phyloP scores from a whole-genome alignment of 306 rosid genomes.

The Canavalia ensiformis region DNA sequence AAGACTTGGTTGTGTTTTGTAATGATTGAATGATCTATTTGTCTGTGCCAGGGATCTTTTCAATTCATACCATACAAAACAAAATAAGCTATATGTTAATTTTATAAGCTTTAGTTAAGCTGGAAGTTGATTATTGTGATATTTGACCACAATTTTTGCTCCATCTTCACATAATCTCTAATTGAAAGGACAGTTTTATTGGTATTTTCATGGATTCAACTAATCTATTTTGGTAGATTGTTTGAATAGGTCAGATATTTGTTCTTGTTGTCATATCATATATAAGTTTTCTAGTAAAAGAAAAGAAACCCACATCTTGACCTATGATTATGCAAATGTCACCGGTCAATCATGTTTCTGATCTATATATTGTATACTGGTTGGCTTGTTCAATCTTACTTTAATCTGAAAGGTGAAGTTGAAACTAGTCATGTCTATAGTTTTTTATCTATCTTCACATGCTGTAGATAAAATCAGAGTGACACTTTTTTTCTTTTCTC shows the following conservation, averaged over 20 bases:
- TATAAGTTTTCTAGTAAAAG: not conserved
- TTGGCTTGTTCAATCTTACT: conserved; percentile 10
- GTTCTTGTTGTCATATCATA: not conserved
- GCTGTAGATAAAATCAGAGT: not conserved
- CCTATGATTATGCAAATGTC: not conserved
- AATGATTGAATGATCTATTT: not conserved
- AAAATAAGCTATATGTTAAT: not conserved
- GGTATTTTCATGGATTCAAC: not conserved
- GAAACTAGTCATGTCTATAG: not conserved
- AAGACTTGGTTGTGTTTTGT: not conserved
- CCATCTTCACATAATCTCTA: not conserved
- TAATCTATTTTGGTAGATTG: not conserved
- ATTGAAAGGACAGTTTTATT: conserved; percentile 8
- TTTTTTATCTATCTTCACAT: conserved; percentile 15
- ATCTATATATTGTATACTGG: not conserved
- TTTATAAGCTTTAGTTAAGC: conserved; percentile 1
- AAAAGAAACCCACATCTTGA: not conserved
- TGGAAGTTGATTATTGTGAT: not conserved
- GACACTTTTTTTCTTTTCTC: not conserved
- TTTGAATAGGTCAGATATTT: conserved; percentile 23
- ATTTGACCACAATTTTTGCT: not conserved
- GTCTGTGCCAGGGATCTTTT: not conserved
- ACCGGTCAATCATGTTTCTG: not conserved
- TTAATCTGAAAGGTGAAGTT: conserved; percentile 4
- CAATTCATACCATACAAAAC: not conserved